A percentile compares a stretch with the other conserved stretches of the same genome.
These are phyloP conservation scores for Kodamaea fungicola DNA, from an alignment of 1,139 yeast genomes.

Conservation along the genomic window DNA sequence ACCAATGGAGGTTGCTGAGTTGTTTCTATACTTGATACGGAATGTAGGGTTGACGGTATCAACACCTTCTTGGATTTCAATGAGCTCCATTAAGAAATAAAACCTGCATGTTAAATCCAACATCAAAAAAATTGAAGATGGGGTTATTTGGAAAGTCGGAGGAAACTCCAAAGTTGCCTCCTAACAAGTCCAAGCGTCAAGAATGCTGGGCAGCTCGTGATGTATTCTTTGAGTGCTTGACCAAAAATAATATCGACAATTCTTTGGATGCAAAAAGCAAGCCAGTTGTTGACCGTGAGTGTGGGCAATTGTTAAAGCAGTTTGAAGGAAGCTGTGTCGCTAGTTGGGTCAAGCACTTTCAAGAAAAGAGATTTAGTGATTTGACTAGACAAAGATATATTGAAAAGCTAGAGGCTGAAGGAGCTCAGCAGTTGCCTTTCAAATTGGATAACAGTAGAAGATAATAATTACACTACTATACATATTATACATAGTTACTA, in stretches of 20 bases:
- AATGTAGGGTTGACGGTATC: slow-evolving; percentile 20
- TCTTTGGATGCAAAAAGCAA: slow-evolving; percentile 39
- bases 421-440: slow-evolving; percentile 47
- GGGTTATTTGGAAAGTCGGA: slow-evolving; percentile 34
- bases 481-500: neutral
- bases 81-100: slow-evolving; percentile 2
- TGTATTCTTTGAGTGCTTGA: slow-evolving; percentile 38
- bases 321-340: slow-evolving; percentile 43
- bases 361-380: slow-evolving; percentile 45
- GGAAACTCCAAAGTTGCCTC: slow-evolving; percentile 30
- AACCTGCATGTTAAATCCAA: too few species aligned
- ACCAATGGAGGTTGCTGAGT: slow-evolving; percentile 16
- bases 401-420: slow-evolving; percentile 43
- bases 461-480: neutral
- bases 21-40: slow-evolving; percentile 20
- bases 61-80: slow-evolving; percentile 17
- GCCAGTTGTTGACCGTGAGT: slow-evolving; percentile 29
- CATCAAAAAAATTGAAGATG: slow-evolving; percentile 17
- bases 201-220: slow-evolving; percentile 48
- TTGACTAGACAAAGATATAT: slow-evolving; percentile 41
- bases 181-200: slow-evolving; percentile 37
- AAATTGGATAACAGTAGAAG: slow-evolving; percentile 28
- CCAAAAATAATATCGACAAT: slow-evolving; percentile 39
- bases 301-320: slow-evolving; percentile 33
- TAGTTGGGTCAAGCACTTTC: slow-evolving; percentile 46